phyloP scores from a whole-genome alignment of 345 rosid species.

The Raphanus sativus region DNA sequence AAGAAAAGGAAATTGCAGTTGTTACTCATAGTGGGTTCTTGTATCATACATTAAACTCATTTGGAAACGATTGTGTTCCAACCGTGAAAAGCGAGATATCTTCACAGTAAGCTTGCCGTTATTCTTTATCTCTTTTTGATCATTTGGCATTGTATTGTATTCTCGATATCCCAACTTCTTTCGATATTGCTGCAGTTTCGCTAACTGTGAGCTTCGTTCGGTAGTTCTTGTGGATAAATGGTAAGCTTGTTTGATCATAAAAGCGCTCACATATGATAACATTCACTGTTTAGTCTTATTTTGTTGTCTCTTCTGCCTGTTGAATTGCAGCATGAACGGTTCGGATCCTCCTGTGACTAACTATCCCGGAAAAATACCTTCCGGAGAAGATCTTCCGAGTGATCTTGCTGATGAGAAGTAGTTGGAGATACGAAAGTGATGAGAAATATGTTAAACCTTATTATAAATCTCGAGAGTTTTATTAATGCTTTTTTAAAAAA shows the following conservation, averaged over 20 bases:
- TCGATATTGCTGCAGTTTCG: slow-evolving; percentile 53
- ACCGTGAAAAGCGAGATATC: slow-evolving; percentile 54
- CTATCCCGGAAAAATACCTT: slow-evolving; percentile 57
- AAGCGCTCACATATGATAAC: background rate
- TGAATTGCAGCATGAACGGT: slow-evolving; percentile 46
- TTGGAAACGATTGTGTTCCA: slow-evolving; percentile 56
- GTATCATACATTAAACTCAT: slow-evolving; percentile 51
- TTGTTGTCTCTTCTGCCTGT: background rate
- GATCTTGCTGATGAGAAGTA: slow-evolving; percentile 45
- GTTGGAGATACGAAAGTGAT: background rate
- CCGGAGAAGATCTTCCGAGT: slow-evolving; percentile 58
- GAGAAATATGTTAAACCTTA: background rate
- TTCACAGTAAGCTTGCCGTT: slow-evolving; percentile 49
- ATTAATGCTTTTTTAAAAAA: background rate
- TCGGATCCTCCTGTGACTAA: slow-evolving; percentile 49
- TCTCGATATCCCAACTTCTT: background rate
- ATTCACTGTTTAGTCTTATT: background rate
- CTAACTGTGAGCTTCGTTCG: slow-evolving; percentile 78
- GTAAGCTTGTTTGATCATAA: slow-evolving; percentile 36
- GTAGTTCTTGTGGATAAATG: slow-evolving; percentile 57
- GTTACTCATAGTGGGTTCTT: slow-evolving; percentile 77
- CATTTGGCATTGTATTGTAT: background rate
- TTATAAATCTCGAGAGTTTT: background rate
- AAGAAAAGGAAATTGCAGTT: slow-evolving; percentile 75
- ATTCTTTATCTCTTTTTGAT: slow-evolving; percentile 12